Base-by-base conservation (phyloP, 164 flowering plant species). In the Echeveria elegans region DNA sequence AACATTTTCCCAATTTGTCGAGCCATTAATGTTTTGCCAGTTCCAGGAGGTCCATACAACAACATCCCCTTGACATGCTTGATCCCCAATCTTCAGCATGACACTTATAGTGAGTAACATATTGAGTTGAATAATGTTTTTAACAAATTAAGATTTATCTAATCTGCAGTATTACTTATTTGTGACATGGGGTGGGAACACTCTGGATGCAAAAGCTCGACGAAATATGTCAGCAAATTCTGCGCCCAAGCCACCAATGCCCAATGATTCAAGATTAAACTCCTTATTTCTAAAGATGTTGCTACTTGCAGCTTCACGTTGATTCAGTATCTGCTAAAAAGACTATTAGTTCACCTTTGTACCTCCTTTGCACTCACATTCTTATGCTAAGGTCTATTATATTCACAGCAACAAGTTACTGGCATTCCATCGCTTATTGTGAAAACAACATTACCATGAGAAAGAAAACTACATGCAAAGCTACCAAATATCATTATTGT, bases 1-100 rank as follows among this genome's bases (percentile, higher is more conserved):
- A 95, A 77, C 85, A 92, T 84, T 78, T 95, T 90, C 37, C 99
- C 99, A 65, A 92, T 95, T 77, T 95, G 99, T 28, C 99, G 96
- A 73, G 97, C 97, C 89, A 95, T 92, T 28, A 92, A 85, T 63
- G 97, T 95, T 77, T 95, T 92, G 10, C 97, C 97, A 60, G 99
- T 95, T 68, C 99, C 99, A 79, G 99, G 99, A 72, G 99, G 99
- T 37, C 99, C 99, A 88, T 77, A 82, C 68, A 95, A 96, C 69
- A 95, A 85, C 97, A 95, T 95, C 52, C 99, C 99, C 68, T 95
- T 95, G 8, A 95, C 99, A 77, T 92, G 99, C 79, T 90, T 92
- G 70, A 92, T 92, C 21, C 99, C 99, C 82, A 95, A 77, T 75
- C 97, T 94, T 74, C 47, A 78, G 60, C 68, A 82, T 45, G n/a